Evolutionary conservation across 2,329 filamentous ascomycete species (phyloP), one percentile per base, ranked within the genome.

Genomic region (Bipolaris cookei): DNA sequence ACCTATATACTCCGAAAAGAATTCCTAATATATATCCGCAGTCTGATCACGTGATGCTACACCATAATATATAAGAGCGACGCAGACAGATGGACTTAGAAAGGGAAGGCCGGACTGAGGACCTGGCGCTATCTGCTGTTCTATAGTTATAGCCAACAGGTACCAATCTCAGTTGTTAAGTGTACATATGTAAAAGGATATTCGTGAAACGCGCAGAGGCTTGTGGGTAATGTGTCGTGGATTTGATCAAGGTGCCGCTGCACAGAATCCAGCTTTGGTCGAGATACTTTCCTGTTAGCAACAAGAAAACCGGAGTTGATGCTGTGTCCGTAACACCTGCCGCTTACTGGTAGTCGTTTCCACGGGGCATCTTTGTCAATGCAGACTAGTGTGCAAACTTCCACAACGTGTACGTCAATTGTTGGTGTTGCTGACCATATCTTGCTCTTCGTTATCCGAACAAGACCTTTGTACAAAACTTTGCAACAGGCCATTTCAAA

Each of bases 111-210:
- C n/a, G n/a, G n/a, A n/a, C n/a, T n/a, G n/a, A n/a, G n/a, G n/a
- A n/a, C n/a, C n/a, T n/a, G n/a, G n/a, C n/a, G n/a, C n/a, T n/a
- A n/a, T n/a, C n/a, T n/a, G n/a, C n/a, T n/a, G n/a, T n/a, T 49
- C 50, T 16, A 25, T 38, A 3, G 60, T 56, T 21, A 63, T 51
- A 0, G 56, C 13, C 56, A 57, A 6, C 43, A 13, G 13, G 59
- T 54, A 35, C 62, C 58, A 2, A 51, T 53, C 32, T 62, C 63
- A 0, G 51, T 63, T 4, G 51, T 53, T 41, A 54, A 63, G 2
- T 44, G 25, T 4, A 62, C 7, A 28, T 51, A 11, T 30, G 28
- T 30, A 30, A 30, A 30, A 30, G 28, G 3, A 13, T 13, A 30
- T 30, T 3, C 11, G 28, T 30, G 28, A 30, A 30, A 30, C 28